Percentiles rank a stretch among this genome's conserved stretches.
Evolutionary conservation across 1,284 basidiomycete genomes (phyloP).

Genomic region (Ceratobasidium sp.): DNA sequence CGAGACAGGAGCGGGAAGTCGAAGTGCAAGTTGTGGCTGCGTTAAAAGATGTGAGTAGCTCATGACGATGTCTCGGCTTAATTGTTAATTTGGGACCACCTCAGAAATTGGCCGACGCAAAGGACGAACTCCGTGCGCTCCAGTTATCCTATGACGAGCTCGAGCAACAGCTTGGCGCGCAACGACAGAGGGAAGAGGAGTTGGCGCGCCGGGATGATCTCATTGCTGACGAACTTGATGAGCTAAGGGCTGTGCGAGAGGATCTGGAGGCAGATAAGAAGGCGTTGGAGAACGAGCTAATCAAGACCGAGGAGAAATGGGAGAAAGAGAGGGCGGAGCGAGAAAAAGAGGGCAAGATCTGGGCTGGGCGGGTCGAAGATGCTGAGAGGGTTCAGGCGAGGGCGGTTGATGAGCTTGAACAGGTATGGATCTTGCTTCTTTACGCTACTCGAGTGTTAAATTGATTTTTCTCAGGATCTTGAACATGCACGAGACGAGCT

Average conservation of each 20-base stretch:
- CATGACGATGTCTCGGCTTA: slow-evolving; percentile 23
- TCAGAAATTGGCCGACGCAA: slow-evolving; percentile 75
- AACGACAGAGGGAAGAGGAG: slow-evolving; percentile 78
- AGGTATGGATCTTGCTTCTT: slow-evolving; percentile 6
- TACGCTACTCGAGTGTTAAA: too few relatives aligned
- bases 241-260: slow-evolving; percentile 43
- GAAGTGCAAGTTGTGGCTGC: slow-evolving; percentile 78
- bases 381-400: slow-evolving; percentile 39
- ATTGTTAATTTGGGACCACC: slow-evolving; percentile 8
- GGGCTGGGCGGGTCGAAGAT: slow-evolving; percentile 58
- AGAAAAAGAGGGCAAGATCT: slow-evolving; percentile 55
- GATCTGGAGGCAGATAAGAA: slow-evolving; percentile 46
- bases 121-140: slow-evolving; percentile 72
- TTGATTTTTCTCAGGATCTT: too few relatives aligned
- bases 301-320: slow-evolving; percentile 55
- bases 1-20: slow-evolving; percentile 76
- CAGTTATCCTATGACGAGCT: slow-evolving; percentile 72
- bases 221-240: slow-evolving; percentile 63
- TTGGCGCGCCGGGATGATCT: slow-evolving; percentile 74
- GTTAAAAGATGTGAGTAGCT: slow-evolving; percentile 77
- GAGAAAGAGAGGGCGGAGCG: slow-evolving; percentile 60
- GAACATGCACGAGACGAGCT: slow-evolving; percentile 57
- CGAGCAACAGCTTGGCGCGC: slow-evolving; percentile 70
- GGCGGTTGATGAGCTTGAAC: slow-evolving; percentile 36
- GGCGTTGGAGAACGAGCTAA: slow-evolving; percentile 52